Base-by-base conservation (phyloP, 2,329 filamentous ascomycete genomes). In the Botrytis squamosa region DNA sequence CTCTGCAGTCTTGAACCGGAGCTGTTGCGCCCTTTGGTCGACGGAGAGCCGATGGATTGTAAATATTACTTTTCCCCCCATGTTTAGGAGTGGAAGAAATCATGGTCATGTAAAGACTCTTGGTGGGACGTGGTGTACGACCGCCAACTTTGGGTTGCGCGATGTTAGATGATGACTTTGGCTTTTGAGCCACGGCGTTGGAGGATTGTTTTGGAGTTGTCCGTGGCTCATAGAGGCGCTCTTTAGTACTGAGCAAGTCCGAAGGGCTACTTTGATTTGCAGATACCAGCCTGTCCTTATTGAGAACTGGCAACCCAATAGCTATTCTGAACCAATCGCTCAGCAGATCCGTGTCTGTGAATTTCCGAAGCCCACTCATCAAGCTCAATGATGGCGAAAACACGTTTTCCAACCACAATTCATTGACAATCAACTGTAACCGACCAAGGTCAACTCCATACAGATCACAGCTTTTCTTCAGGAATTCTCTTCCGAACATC, bases 321-420 rank as follows among this genome's bases (percentile, higher is more conserved):
- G 66, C 36, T 25, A 14, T 57, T n/a, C 49, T 68, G 6, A 68
- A 68, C 36, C 49, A 22, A 57, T 68, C 49, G n/a, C 66, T 68
- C 14, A 4, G 18, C 36, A 57, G 4, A 42, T 68, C 66, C 49
- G 16, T n/a, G 22, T 57, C 49, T n/a, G 66, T 57, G 8, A 38
- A 29, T 9, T 10, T 49, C 4, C 7, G 40, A 42, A 29, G 36
- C 36, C 9, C 46, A 16, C 49, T 29, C 16, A 55, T 55, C 46
- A 36, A 29, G 5, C 3, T 10, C 36, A 22, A 68, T 12, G 36
- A 40, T n/a, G 46, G 4, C 4, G 46, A 55, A 18, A 68, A 68
- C 0, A 68, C 9, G 16, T 38, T 55, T 6, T 9, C 9, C 16
- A 40, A 14, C 65, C 65, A 68, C 18, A 68, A 3, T 25, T 55